phyloP scores from a whole-genome alignment of 106 monocot genomes.

The Dioscorea dumetorum region DNA sequence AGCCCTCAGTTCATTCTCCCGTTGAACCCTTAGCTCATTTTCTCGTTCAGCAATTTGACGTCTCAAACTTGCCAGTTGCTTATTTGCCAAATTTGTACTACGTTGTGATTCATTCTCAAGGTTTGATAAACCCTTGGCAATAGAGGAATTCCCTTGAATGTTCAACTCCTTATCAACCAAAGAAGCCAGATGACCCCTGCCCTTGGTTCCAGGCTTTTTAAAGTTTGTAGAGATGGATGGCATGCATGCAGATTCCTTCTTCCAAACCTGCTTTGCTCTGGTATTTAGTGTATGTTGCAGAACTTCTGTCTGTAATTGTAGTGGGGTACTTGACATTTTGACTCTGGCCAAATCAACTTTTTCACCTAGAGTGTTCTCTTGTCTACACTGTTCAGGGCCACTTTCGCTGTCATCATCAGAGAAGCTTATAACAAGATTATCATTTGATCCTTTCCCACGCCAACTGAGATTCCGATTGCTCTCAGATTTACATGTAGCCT shows the following conservation, averaged over 20 bases:
- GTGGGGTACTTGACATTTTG: conserved; percentile 2
- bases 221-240: conserved; percentile 5
- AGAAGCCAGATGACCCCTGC: conserved; percentile 1
- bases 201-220: conserved; percentile 3
- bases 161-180: conserved; percentile 17
- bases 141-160: conserved; percentile 10
- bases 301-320: conserved; percentile 1
- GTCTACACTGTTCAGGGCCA: conserved; percentile 22
- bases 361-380: conserved; percentile 1
- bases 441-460: conserved; percentile 36
- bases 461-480: conserved; percentile 34
- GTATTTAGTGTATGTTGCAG: not conserved
- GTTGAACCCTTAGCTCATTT: not conserved
- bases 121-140: conserved; percentile 3
- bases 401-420: conserved; percentile 73
- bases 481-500: conserved; percentile 21
- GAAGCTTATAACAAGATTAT: conserved; percentile 72
- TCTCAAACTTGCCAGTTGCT: conserved; percentile 38
- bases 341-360: conserved; percentile 13
- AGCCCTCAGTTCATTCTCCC: conserved; percentile 48
- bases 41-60: conserved; percentile 36
- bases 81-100: conserved; percentile 15
- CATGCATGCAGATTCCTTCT: conserved; percentile 14
- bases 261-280: conserved; percentile 6
- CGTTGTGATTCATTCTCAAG: conserved; percentile 15